Conservation (phyloP, 306 rosid species). For the Elaeagnus macrophylla region DNA sequence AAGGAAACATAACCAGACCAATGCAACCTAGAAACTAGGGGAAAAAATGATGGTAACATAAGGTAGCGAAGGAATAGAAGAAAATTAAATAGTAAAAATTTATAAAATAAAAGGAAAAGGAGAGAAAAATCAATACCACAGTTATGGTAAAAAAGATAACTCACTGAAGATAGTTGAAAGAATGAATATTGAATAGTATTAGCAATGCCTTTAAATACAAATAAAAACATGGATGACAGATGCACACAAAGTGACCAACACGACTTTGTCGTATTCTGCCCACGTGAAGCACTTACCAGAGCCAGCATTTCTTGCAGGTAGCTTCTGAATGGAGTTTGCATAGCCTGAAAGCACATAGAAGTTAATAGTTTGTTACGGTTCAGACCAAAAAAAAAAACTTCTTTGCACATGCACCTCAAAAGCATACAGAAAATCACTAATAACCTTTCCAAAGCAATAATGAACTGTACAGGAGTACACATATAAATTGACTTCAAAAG, state of each 20-base stretch:
- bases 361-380: too few relatives aligned
- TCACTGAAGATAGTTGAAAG: background rate
- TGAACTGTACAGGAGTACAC: too few relatives aligned
- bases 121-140: background rate
- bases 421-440: too few relatives aligned
- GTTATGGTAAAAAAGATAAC: background rate
- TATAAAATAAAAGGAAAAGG: background rate
- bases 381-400: too few relatives aligned
- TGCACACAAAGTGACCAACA: background rate
- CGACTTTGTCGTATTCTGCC: background rate
- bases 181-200: background rate
- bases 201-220: background rate
- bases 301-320: conserved; percentile 84
- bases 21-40: too few relatives aligned
- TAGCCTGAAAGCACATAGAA: conserved; percentile 37
- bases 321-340: conserved; percentile 94
- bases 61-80: too few relatives aligned
- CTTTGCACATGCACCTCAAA: too few relatives aligned
- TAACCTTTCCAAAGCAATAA: too few relatives aligned
- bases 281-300: conserved; percentile 39
- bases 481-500: too few relatives aligned
- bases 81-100: too few relatives aligned
- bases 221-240: background rate
- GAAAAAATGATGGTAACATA: too few relatives aligned
- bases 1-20: too few relatives aligned